phyloP scores from a whole-genome alignment of 345 rosid genomes.

The Lepidium africanum region DNA sequence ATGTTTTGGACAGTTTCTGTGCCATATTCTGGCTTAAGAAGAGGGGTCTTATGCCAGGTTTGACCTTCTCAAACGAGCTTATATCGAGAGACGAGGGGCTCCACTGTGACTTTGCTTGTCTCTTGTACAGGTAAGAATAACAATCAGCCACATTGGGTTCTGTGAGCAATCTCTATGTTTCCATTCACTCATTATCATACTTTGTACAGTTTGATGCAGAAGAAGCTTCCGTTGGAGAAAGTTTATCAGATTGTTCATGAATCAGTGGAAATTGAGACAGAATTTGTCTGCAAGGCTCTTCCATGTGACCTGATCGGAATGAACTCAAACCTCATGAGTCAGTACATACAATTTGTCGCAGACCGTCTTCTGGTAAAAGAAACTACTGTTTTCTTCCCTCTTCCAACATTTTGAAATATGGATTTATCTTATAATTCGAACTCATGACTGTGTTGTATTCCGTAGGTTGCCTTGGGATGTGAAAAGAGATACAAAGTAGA shows the following conservation, averaged over 20 bases:
- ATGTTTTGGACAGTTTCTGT: constrained; percentile 57
- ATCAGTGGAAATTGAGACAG: constrained; percentile 83
- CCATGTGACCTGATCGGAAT: constrained; percentile 89
- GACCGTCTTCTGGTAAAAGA: constrained; percentile 72
- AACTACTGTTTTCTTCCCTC: not conserved
- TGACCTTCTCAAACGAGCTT: constrained; percentile 89
- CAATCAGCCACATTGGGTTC: not conserved
- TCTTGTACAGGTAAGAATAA: constrained; percentile 58
- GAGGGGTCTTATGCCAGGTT: constrained; percentile 95
- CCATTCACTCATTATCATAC: not conserved
- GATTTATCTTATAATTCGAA: not conserved
- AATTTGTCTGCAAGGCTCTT: constrained; percentile 85
- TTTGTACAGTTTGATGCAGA: constrained; percentile 51
- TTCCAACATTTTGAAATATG: not conserved
- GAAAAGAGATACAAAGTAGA: constrained; percentile 54
- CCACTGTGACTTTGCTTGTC: constrained; percentile 95
- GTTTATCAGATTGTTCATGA: constrained; percentile 61
- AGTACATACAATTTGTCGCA: constrained; percentile 84
- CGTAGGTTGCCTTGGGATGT: constrained; percentile 67
- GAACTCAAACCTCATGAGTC: constrained; percentile 85
- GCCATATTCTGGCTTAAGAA: constrained; percentile 95
- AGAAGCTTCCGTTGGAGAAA: constrained; percentile 49
- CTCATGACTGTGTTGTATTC: not conserved
- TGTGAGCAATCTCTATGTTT: not conserved
- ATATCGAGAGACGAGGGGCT: constrained; percentile 93